Evolutionary conservation across 1,139 yeast genomes (phyloP).

Genomic region (Pichia sp.): DNA sequence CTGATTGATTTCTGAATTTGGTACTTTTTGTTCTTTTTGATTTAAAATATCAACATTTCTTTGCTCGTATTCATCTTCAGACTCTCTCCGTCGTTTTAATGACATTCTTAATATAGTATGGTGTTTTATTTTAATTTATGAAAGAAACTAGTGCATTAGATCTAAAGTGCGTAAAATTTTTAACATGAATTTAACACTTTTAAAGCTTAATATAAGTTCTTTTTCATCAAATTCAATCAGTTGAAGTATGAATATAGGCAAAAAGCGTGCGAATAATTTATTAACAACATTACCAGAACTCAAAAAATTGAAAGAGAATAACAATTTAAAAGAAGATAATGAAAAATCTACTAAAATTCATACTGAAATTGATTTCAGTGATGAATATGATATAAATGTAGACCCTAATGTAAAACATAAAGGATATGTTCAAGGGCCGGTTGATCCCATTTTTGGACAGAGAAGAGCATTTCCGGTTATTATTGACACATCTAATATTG

Average conservation of each 20-base stretch:
- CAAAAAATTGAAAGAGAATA: background rate
- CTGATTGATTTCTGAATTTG: background rate
- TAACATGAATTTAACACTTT: background rate
- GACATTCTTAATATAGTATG: conserved; percentile 2
- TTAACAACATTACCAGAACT: conserved; percentile 7
- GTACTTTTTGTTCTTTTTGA: background rate
- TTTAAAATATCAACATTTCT: background rate
- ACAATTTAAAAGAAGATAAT: background rate
- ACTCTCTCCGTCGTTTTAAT: conserved; percentile 11
- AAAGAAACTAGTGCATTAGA: background rate
- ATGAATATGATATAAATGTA: background rate
- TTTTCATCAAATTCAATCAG: background rate
- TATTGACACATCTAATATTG: conserved; percentile 16
- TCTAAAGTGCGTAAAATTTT: background rate
- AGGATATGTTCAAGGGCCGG: conserved; percentile 27
- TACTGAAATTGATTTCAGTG: background rate
- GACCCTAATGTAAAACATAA: background rate
- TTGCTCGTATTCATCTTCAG: conserved; percentile 3
- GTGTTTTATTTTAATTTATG: background rate
- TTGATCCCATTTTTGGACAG: conserved; percentile 38
- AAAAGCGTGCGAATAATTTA: background rate
- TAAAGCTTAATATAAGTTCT: background rate
- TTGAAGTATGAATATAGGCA: background rate
- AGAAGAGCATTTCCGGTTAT: conserved; percentile 36
- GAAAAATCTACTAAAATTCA: background rate